Base-by-base conservation (phyloP, 2,329 filamentous ascomycete species). In the Aspergillus viridinutans region DNA sequence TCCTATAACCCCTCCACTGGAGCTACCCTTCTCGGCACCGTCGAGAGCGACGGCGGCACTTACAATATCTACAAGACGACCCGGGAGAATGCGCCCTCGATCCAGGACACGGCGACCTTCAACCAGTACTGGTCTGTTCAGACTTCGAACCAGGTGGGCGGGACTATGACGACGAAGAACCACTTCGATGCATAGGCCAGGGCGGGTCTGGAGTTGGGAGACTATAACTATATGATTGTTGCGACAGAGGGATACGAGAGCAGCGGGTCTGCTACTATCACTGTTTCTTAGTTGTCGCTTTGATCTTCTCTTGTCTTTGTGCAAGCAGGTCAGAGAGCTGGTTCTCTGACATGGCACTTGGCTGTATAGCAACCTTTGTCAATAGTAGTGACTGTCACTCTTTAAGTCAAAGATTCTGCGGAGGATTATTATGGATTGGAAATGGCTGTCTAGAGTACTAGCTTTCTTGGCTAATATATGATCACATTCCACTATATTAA, bases 101-200 rank as follows among this genome's bases (percentile, higher is more conserved):
- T 79, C 43, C 54, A 64, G 3, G 76, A 75, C 20, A 77, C 72
- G 14, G 58, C 65, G 0, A 79, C 75, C 14, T 79, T 78, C 61
- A 62, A 68, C 40, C 76, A 79, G 64, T 79, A 75, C 65, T 77
- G 71, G 69, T 77, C 74, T 4, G 69, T 79, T 29, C 73, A 76
- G 17, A 65, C 64, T 14, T 62, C 29, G 49, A 69, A 69, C 56
- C 73, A 75, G 2, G 65, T 65, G 10, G 64, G 67, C 29, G 74
- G 74, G 12, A 74, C 69, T 6, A 70, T 76, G 42, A 75, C 67
- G 4, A 69, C 68, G 12, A 58, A 61, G 38, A 74, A 74, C 58
- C 72, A 75, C 59, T 74, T 75, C 58, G 62, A 70, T 35, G 72
- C 71, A 2, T 75, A 72, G 72, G 61, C 63, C 10, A 57, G 55